These are phyloP conservation scores for Gracilaria vermiculophylla DNA, from an alignment of 23 red algal species.

Conservation along the genomic window DNA sequence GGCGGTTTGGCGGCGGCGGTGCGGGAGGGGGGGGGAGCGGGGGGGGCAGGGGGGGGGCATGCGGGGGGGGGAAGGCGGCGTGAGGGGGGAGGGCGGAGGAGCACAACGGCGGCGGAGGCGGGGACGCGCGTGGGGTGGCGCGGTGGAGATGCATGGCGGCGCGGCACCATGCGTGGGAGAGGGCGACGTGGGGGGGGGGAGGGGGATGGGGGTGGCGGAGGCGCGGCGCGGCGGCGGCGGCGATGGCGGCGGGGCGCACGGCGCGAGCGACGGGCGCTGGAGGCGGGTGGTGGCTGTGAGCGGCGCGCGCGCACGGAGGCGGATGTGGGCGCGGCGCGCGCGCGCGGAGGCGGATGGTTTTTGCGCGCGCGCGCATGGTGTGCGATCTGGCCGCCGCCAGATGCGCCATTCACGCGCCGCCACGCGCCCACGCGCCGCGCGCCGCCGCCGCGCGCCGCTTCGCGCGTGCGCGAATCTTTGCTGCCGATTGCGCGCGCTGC, in stretches of 20 bases:
- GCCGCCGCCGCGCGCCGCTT: not conserved
- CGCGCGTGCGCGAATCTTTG: not conserved
- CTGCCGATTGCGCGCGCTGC: not conserved
- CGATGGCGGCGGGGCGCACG: not conserved
- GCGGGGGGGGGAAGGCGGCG: not conserved
- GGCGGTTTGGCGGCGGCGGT: slow-evolving; percentile 12
- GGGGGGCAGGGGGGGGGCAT: not conserved
- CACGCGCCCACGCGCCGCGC: not conserved
- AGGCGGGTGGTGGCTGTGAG: not conserved
- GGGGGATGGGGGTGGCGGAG: not conserved
- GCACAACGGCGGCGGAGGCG: not conserved
- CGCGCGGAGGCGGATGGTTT: not conserved
- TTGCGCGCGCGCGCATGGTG: not conserved
- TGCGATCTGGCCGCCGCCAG: not conserved
- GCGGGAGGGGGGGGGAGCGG: not conserved
- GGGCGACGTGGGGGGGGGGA: not conserved
- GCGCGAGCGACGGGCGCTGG: not conserved
- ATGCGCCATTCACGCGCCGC: not conserved
- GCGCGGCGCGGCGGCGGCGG: not conserved
- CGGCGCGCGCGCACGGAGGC: slow-evolving; percentile 6
- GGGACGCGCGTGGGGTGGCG: not conserved
- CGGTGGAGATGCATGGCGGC: not conserved
- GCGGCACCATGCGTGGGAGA: not conserved
- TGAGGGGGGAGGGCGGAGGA: not conserved
- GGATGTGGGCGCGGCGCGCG: not conserved